Conservation (phyloP, 257 asterid species). For the Rauvolfia tetraphylla region DNA sequence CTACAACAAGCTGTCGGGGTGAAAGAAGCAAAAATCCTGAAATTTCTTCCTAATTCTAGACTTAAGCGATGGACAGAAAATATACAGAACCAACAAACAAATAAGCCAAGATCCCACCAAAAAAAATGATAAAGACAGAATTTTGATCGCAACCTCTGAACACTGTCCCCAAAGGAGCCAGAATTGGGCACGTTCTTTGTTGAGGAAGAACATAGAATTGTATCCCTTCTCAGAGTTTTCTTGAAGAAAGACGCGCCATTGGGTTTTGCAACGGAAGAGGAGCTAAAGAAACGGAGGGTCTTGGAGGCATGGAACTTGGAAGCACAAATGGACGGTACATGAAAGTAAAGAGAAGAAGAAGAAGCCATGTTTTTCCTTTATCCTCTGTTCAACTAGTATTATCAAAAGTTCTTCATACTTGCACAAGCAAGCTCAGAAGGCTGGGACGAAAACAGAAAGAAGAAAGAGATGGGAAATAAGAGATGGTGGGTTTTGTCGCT, state of each 20-base stretch:
- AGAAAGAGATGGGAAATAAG: neutral
- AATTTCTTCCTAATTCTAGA: neutral
- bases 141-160: slow-evolving; percentile 37
- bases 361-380: slow-evolving; percentile 33
- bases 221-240: slow-evolving; percentile 16
- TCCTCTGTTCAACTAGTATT: neutral
- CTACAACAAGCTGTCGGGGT: neutral
- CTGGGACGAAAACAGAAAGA: neutral
- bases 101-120: neutral
- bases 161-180: slow-evolving; percentile 30
- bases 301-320: slow-evolving; percentile 29
- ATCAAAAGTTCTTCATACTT: neutral
- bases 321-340: slow-evolving; percentile 29
- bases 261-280: slow-evolving; percentile 13
- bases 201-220: slow-evolving; percentile 38
- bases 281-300: slow-evolving; percentile 21
- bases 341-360: slow-evolving; percentile 24
- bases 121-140: neutral
- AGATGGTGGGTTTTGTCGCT: neutral
- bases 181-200: slow-evolving; percentile 30
- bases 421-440: neutral
- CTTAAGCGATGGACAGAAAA: neutral
- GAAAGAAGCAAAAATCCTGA: neutral
- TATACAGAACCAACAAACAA: neutral
- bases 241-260: slow-evolving; percentile 22